Conservation (phyloP, 306 rosid species). For the Astragalus glycyphyllos region DNA sequence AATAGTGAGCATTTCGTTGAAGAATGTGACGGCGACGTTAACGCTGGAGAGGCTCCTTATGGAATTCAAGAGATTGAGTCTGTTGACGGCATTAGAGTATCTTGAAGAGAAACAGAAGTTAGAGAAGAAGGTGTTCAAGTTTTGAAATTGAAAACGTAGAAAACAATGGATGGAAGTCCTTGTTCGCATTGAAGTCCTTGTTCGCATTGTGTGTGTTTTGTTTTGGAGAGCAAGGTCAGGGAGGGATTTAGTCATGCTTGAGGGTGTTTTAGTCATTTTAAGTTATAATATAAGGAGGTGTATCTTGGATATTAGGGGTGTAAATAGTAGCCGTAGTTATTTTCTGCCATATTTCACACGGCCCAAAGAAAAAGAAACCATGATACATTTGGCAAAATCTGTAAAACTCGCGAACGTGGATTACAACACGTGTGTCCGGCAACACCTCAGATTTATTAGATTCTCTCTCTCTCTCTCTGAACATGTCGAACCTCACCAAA, state of each 20-base stretch:
- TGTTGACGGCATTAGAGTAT: neutral
- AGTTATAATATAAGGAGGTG: no score
- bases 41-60: constrained; percentile 26
- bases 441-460: constrained; percentile 17
- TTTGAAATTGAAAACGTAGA: neutral
- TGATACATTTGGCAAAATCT: constrained; percentile 1
- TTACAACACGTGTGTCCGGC: constrained; percentile 36
- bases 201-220: constrained; percentile 12
- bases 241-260: no score
- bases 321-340: no score
- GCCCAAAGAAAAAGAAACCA: no score
- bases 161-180: neutral
- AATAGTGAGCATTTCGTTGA: constrained; percentile 41
- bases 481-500: neutral
- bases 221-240: neutral
- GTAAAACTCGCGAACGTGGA: neutral
- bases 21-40: constrained; percentile 40
- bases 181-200: constrained; percentile 12
- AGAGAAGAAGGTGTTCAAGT: neutral
- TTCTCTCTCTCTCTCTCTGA: constrained; percentile 30
- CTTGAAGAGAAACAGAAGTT: constrained; percentile 4
- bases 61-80: constrained; percentile 21
- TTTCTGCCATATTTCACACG: no score
- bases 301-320: no score
- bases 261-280: no score